Evolutionary conservation across 352 stramenopile genomes (phyloP).

Genomic region (Phytopythium litorale): DNA sequence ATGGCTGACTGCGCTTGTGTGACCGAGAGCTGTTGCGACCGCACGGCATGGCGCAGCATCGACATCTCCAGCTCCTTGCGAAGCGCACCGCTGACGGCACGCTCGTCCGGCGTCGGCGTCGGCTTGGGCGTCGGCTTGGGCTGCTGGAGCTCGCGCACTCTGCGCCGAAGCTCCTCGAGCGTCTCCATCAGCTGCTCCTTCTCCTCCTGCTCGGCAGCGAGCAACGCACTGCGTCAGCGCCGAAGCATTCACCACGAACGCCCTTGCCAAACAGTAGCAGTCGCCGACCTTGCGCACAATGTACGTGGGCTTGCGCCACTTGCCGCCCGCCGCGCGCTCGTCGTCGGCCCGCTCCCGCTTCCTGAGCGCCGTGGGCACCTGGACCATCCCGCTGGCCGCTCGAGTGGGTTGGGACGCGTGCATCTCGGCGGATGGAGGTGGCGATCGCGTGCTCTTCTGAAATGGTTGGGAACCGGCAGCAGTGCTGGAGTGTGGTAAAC

Average conservation of each 20-base stretch:
- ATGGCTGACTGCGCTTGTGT: constrained; percentile 14
- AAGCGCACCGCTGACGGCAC: background rate
- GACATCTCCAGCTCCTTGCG: constrained; percentile 12
- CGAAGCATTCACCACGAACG: too few relatives aligned
- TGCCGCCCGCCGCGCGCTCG: background rate
- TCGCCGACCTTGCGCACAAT: constrained; percentile 13
- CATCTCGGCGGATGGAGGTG: too few relatives aligned
- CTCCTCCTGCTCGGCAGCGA: constrained; percentile 20
- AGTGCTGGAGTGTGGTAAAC: too few relatives aligned
- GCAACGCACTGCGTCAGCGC: constrained; percentile 1
- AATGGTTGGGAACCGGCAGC: too few relatives aligned
- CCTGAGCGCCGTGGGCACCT: background rate
- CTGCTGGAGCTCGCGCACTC: background rate
- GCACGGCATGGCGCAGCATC: constrained; percentile 14
- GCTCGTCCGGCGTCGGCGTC: background rate
- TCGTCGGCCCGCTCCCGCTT: background rate
- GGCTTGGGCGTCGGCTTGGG: background rate
- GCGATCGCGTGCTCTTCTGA: too few relatives aligned
- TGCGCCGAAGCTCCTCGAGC: constrained; percentile 17
- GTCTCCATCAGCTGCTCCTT: constrained; percentile 19
- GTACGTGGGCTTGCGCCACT: constrained; percentile 16
- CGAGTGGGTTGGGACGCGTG: too few relatives aligned
- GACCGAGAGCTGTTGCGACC: background rate
- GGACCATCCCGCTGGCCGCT: background rate
- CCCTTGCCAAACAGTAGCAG: background rate